Percentiles rank a stretch among this genome's conserved stretches.
Evolutionary conservation across 2,329 filamentous ascomycete species (phyloP).

Genomic region (Microthyrium microscopicum): DNA sequence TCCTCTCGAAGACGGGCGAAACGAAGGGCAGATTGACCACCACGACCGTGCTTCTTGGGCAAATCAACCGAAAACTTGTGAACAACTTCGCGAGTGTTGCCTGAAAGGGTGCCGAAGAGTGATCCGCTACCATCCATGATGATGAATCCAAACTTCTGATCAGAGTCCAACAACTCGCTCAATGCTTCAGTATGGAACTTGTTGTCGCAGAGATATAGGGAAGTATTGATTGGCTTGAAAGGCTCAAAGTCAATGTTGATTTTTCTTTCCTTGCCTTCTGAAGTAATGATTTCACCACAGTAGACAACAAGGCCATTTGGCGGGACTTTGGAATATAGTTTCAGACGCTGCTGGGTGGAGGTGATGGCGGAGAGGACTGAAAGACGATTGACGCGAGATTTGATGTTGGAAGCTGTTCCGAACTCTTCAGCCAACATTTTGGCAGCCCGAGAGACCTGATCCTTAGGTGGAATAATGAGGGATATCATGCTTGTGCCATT

Average conservation of each 20-base stretch:
- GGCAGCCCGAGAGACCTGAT: conserved; percentile 85
- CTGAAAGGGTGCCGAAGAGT: conserved; percentile 89
- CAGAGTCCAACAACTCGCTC: conserved; percentile 91
- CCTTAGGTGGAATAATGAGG: conserved; percentile 96
- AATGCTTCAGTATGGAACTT: conserved; percentile 98
- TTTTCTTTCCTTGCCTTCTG: conserved; percentile 96
- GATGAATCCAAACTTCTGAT: conserved; percentile 99
- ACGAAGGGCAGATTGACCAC: conserved; percentile 98
- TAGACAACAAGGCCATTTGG: conserved; percentile 96
- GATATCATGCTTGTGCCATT: conserved; percentile 99
- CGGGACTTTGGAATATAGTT: conserved; percentile 97
- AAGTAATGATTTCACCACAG: conserved; percentile 99
- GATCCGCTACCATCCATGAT: conserved; percentile 99
- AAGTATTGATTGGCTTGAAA: conserved; percentile 99
- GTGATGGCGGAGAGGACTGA: conserved; percentile 97
- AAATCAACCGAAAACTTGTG: conserved; percentile 98
- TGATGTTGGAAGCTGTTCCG: conserved; percentile 97
- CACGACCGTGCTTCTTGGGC: conserved; percentile 99
- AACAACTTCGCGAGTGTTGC: conserved; percentile 89
- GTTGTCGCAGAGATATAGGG: conserved; percentile 98
- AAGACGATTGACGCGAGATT: conserved; percentile 96
- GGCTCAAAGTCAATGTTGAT: conserved; percentile 99
- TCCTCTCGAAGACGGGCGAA: conserved; percentile 98
- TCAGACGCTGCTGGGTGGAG: conserved; percentile 95
- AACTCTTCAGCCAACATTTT: conserved; percentile 99